Evolutionary conservation across 768 basidiomycete genomes (phyloP).

Genomic region (Leccinum subgranulosum): DNA sequence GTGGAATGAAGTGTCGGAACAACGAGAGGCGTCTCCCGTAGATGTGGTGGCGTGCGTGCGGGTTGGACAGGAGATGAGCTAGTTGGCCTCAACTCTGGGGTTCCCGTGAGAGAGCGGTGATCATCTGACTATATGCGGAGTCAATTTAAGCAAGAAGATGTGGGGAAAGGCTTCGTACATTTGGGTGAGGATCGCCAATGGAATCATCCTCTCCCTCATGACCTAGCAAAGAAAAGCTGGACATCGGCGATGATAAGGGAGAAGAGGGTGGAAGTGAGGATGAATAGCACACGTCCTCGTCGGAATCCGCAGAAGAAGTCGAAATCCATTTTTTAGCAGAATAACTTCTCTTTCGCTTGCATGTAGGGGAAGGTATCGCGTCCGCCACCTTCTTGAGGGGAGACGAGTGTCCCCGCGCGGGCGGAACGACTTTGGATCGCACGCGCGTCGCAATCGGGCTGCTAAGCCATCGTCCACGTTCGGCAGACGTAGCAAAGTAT

Average conservation of each 20-base stretch:
- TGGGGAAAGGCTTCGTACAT: conserved; percentile 27
- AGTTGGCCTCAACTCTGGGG: conserved; percentile 12
- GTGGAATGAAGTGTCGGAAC: not conserved
- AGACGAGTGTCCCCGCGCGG: conserved; percentile 20
- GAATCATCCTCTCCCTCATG: conserved; percentile 14
- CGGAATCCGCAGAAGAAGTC: conserved; percentile 3
- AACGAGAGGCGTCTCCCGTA: not conserved
- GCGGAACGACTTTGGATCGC: conserved; percentile 15
- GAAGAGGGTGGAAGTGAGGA: conserved; percentile 40
- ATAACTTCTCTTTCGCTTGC: not conserved
- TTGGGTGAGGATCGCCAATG: conserved; percentile 15
- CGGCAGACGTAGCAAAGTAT: conserved; percentile 53
- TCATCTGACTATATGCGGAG: conserved; percentile 12
- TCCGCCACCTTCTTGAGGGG: conserved; percentile 15
- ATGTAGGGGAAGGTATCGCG: not conserved
- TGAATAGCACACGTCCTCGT: conserved; percentile 19
- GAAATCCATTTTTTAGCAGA: not conserved
- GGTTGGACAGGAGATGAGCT: conserved; percentile 12
- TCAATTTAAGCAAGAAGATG: not conserved
- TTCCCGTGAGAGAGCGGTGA: not conserved
- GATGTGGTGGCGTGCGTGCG: not conserved
- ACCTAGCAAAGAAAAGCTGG: conserved; percentile 35
- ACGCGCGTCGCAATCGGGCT: conserved; percentile 40
- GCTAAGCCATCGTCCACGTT: conserved; percentile 57
- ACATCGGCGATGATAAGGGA: conserved; percentile 43